Evolutionary conservation across 805 yeast species (phyloP).

Genomic region (Metschnikowia corniflorae): DNA sequence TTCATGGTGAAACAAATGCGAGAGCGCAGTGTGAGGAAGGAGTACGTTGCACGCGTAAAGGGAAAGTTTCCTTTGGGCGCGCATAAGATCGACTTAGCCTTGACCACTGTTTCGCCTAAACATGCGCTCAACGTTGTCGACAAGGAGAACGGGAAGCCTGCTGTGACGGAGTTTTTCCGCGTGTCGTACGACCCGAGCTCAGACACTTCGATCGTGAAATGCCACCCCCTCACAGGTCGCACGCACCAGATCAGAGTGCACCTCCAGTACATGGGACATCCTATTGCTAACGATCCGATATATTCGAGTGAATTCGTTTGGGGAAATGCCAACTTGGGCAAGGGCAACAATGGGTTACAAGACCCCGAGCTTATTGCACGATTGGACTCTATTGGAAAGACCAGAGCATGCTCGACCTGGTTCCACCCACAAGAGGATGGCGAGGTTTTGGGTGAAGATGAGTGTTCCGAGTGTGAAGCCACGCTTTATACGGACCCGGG

Average conservation of each 20-base stretch:
- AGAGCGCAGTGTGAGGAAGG: conserved; percentile 71
- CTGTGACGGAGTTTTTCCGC: conserved; percentile 66
- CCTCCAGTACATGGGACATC: conserved; percentile 81
- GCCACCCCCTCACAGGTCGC: conserved; percentile 87
- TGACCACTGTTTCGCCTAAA: conserved; percentile 70
- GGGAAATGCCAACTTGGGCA: conserved; percentile 70
- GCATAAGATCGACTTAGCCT: conserved; percentile 60
- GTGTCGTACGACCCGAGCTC: conserved; percentile 60
- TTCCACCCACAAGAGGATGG: conserved; percentile 56
- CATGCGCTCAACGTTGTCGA: conserved; percentile 59
- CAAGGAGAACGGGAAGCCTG: conserved; percentile 56
- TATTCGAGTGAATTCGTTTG: conserved; percentile 77
- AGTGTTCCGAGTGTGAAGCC: conserved; percentile 64
- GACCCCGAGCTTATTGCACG: conserved; percentile 43
- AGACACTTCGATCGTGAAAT: conserved; percentile 65
- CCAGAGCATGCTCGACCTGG: conserved; percentile 66
- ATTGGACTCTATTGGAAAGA: conserved; percentile 68
- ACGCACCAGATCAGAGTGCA: conserved; percentile 96
- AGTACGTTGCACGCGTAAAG: conserved; percentile 81
- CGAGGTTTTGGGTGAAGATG: conserved; percentile 56
- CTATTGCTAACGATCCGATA: conserved; percentile 90
- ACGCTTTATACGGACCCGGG: conserved; percentile 86
- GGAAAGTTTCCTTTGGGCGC: conserved; percentile 72
- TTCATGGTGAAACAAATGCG: conserved; percentile 66
- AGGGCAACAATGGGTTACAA: conserved; percentile 46